phyloP scores from a whole-genome alignment of 2,329 filamentous ascomycete species.

The Arthrocladium fulminans region DNA sequence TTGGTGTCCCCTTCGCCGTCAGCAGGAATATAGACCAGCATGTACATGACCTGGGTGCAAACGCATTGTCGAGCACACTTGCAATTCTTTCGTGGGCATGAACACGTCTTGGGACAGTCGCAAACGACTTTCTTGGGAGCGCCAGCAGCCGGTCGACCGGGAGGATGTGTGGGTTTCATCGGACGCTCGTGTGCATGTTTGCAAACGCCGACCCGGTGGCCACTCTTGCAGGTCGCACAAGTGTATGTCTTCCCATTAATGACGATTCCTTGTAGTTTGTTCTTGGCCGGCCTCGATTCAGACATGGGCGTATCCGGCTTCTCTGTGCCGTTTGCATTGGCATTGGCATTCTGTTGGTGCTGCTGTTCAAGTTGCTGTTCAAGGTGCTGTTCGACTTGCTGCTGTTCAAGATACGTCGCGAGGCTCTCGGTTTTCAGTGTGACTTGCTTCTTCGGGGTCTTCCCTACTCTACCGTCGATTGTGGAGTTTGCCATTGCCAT shows the following conservation, averaged over 20 bases:
- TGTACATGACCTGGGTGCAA: slow-evolving; percentile 19
- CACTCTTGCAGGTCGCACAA: slow-evolving; percentile 21
- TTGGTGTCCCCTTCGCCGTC: slow-evolving; percentile 10
- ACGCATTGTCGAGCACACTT: slow-evolving; percentile 19
- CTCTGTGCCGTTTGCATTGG: too few relatives aligned
- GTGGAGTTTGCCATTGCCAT: too few relatives aligned
- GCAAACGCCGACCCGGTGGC: slow-evolving; percentile 22
- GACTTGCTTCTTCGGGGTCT: not conserved
- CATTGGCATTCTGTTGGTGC: too few relatives aligned
- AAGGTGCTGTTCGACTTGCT: not conserved
- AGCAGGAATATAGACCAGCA: slow-evolving; percentile 16
- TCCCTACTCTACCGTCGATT: not conserved
- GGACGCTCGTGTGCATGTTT: slow-evolving; percentile 20
- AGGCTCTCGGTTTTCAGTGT: not conserved
- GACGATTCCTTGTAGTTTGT: slow-evolving; percentile 14
- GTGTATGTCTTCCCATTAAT: slow-evolving; percentile 22
- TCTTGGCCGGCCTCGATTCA: not conserved
- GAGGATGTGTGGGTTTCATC: slow-evolving; percentile 19
- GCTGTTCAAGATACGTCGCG: too few relatives aligned
- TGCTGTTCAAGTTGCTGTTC: not conserved
- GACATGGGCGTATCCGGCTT: not conserved
- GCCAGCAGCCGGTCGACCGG: slow-evolving; percentile 20
- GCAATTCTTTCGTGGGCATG: slow-evolving; percentile 21
- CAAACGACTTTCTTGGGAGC: slow-evolving; percentile 19
- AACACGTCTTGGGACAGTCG: slow-evolving; percentile 19